phyloP scores from a whole-genome alignment of 371 early-diverging fungal genomes.

The Mortierella sp. region DNA sequence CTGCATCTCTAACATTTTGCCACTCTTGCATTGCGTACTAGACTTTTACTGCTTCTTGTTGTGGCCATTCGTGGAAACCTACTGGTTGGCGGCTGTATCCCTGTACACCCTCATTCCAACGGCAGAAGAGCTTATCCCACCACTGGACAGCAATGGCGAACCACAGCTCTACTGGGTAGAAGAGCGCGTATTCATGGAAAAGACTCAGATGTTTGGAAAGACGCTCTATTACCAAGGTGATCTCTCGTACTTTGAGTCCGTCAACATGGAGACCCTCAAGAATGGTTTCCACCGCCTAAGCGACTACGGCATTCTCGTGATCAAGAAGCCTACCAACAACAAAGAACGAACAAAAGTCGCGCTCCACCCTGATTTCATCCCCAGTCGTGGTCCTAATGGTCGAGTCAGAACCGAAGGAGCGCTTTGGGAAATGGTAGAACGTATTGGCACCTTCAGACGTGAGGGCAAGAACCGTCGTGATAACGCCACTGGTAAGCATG shows the following conservation, averaged over 20 bases:
- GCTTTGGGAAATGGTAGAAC: slow-evolving; percentile 86
- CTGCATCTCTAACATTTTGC: background rate
- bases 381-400: slow-evolving; percentile 63
- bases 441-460: slow-evolving; percentile 84
- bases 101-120: slow-evolving; percentile 47
- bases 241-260: slow-evolving; percentile 83
- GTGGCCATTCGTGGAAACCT: slow-evolving; percentile 93
- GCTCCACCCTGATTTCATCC: slow-evolving; percentile 65
- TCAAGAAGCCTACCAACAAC: slow-evolving; percentile 41
- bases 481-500: slow-evolving; percentile 75
- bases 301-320: slow-evolving; percentile 75
- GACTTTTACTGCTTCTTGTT: slow-evolving; percentile 88
- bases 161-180: slow-evolving; percentile 69
- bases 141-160: slow-evolving; percentile 26
- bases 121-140: slow-evolving; percentile 24
- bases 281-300: slow-evolving; percentile 78
- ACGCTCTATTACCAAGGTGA: slow-evolving; percentile 87
- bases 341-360: slow-evolving; percentile 60
- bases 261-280: slow-evolving; percentile 86
- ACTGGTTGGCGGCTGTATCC: slow-evolving; percentile 76
- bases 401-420: slow-evolving; percentile 67
- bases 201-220: slow-evolving; percentile 82
- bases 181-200: slow-evolving; percentile 72
- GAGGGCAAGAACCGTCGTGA: slow-evolving; percentile 92
- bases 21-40: slow-evolving; percentile 23